Base-by-base conservation (phyloP, 1,139 yeast genomes). In the Blastobotrys aristatus region DNA sequence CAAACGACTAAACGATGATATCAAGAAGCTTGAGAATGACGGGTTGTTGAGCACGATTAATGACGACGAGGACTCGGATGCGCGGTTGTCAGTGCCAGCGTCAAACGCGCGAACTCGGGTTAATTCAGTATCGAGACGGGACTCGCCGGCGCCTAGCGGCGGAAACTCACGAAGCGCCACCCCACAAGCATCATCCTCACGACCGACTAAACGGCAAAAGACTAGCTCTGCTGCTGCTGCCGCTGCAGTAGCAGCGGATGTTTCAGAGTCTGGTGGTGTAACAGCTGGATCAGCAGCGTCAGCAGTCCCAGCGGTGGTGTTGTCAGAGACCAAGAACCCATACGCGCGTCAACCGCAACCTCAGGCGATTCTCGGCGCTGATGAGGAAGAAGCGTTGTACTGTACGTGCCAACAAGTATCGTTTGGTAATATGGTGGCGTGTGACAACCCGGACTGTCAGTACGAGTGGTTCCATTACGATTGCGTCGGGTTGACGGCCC, bases 361-460 rank as follows among this genome's bases (percentile, higher is more conserved):
- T 7, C 22, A 24, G 14, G 16, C 36, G 29, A 10, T 29, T 22
- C 13, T 31, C 18, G 43, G 37, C 17, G 50, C 45, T 1, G 90
- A 82, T 45, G 89, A 82, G 54, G 86, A 84, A 24, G 67, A 81
- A 75, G 67, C 62, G 13, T 66, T 80, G 48, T 88, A 87, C 64
- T 88, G 96, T 65, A 78, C 83, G 66, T 88, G 96, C 63, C 87
- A 84, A 57, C 79, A 87, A 53, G 89, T 84, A 0, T 84, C 95
- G 1, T 85, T 82, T 68, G 96, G 96, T 11, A 87, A 86, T 56
- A 88, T 88, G 96, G 82, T 88, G 65, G 96, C 95, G 0, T 88
- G 96, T 65, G 96, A 88, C 63, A 84, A 84, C 59, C 80, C 79
- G 17, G 81, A 81, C 55, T 88, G 96, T 69, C 77, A 81, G 54